phyloP scores from a whole-genome alignment of 2,329 filamentous ascomycete genomes.

The Camptophora hylomeconis region DNA sequence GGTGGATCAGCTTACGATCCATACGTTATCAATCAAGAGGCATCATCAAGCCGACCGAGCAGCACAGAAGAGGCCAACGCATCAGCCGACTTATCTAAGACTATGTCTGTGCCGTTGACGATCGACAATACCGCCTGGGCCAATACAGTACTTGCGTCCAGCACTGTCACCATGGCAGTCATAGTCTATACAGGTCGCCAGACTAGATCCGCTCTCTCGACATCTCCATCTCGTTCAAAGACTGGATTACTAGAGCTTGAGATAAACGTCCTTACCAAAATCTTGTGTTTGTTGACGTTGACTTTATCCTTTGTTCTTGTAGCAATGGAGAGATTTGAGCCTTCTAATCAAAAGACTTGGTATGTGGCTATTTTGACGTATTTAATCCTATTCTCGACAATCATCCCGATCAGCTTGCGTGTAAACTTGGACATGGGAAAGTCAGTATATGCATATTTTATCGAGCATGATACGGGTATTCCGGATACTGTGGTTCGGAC shows the following conservation, averaged over 20 bases:
- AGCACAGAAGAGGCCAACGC: conserved; percentile 7
- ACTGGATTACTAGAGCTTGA: conserved; percentile 87
- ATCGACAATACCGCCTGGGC: conserved; percentile 99
- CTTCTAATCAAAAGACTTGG: conserved; percentile 48
- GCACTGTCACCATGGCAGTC: conserved; percentile 73
- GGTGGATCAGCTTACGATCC: conserved; percentile 33
- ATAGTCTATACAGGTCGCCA: conserved; percentile 92
- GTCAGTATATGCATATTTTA: conserved; percentile 89
- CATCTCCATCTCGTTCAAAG: conserved; percentile 82
- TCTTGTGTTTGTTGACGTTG: conserved; percentile 78
- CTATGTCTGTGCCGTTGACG: conserved; percentile 54
- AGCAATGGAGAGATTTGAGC: conserved; percentile 66
- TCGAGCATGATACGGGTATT: conserved; percentile 81
- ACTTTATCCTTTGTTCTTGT: conserved; percentile 79
- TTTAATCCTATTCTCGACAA: conserved; percentile 94
- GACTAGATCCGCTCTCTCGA: conserved; percentile 86
- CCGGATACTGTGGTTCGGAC: conserved; percentile 86
- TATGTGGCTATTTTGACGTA: conserved; percentile 98
- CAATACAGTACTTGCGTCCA: conserved; percentile 91
- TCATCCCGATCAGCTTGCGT: conserved; percentile 89
- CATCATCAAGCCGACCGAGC: conserved; percentile 7
- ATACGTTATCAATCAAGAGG: conserved; percentile 24
- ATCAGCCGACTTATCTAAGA: conserved; percentile 12
- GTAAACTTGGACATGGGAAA: conserved; percentile 98
- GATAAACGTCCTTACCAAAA: conserved; percentile 95